These are phyloP conservation scores for Scenedesmus sp. DNA, from an alignment of 163 green algal species.

Conservation along the genomic window DNA sequence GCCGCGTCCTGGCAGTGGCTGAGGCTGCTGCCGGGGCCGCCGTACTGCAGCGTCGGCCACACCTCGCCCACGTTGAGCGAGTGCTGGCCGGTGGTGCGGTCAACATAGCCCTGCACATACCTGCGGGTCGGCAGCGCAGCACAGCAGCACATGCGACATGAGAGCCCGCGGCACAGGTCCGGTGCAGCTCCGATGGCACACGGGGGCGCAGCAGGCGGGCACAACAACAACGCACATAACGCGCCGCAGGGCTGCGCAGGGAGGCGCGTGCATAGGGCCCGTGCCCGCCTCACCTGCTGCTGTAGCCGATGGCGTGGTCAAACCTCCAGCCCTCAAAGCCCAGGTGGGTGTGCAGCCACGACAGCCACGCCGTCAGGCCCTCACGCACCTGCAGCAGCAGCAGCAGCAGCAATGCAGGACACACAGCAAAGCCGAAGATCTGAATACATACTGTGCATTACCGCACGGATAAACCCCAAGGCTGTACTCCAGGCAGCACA, in stretches of 20 bases:
- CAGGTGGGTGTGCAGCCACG: slow-evolving; percentile 73
- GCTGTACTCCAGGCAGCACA: no score
- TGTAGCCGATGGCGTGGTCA: slow-evolving; percentile 53
- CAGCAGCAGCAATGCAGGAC: neutral
- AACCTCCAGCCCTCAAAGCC: slow-evolving; percentile 76
- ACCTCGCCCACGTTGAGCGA: neutral
- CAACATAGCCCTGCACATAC: slow-evolving; percentile 37
- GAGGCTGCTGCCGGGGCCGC: slow-evolving; percentile 18
- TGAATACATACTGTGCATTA: no score
- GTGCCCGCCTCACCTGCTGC: slow-evolving; percentile 1
- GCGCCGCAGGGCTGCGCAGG: neutral
- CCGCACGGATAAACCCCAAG: no score
- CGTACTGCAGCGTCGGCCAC: slow-evolving; percentile 30
- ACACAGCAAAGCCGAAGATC: neutral
- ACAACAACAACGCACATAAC: neutral
- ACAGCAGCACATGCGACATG: no score
- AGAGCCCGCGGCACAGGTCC: no score
- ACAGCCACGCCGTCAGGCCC: slow-evolving; percentile 78
- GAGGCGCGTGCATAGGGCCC: neutral
- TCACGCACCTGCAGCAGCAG: slow-evolving; percentile 58
- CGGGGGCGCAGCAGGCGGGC: no score
- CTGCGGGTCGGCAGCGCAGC: neutral
- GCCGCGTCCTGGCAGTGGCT: slow-evolving; percentile 74
- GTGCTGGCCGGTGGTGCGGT: neutral
- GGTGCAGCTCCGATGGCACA: no score